A percentile compares a stretch with the other conserved stretches of the same genome.
Evolutionary conservation across 1,284 basidiomycete genomes (phyloP).

Genomic region (Cryptococcus amylolentus): DNA sequence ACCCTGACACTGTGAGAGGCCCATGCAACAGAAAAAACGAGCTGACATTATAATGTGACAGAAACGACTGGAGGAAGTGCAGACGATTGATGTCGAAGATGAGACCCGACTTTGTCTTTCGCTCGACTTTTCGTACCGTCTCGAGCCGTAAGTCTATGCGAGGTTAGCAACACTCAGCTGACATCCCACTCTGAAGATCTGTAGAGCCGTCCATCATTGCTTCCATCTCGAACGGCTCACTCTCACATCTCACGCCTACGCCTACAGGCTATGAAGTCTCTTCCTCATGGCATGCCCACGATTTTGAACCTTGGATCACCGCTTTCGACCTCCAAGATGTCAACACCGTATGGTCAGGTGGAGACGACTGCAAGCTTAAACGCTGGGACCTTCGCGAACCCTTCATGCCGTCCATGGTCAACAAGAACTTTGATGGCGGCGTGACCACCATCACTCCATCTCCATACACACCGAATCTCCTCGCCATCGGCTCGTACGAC

Average conservation of each 20-base stretch:
- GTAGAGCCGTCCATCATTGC: slow-evolving; percentile 61
- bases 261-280: slow-evolving; percentile 51
- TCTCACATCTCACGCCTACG: slow-evolving; percentile 60
- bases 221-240: slow-evolving; percentile 72
- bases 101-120: slow-evolving; percentile 71
- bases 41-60: slow-evolving; percentile 26
- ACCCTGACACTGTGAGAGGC: slow-evolving; percentile 51
- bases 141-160: slow-evolving; percentile 16
- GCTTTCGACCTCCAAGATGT: slow-evolving; percentile 83
- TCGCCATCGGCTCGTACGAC: slow-evolving; percentile 96
- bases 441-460: slow-evolving; percentile 87
- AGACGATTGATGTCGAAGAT: slow-evolving; percentile 60
- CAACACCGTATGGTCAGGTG: slow-evolving; percentile 83
- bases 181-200: background rate
- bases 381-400: slow-evolving; percentile 84
- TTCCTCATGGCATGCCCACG: slow-evolving; percentile 79
- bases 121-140: slow-evolving; percentile 77
- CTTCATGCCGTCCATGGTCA: slow-evolving; percentile 62
- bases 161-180: background rate
- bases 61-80: slow-evolving; percentile 53
- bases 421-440: slow-evolving; percentile 84
- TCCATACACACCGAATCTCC: slow-evolving; percentile 70
- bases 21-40: background rate
- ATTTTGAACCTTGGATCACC: slow-evolving; percentile 90
- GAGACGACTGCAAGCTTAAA: slow-evolving; percentile 87